Percentiles rank a stretch among this genome's conserved stretches.
phyloP scores from a whole-genome alignment of 2,329 filamentous ascomycete genomes.

The Magnaporthiopsis poae region DNA sequence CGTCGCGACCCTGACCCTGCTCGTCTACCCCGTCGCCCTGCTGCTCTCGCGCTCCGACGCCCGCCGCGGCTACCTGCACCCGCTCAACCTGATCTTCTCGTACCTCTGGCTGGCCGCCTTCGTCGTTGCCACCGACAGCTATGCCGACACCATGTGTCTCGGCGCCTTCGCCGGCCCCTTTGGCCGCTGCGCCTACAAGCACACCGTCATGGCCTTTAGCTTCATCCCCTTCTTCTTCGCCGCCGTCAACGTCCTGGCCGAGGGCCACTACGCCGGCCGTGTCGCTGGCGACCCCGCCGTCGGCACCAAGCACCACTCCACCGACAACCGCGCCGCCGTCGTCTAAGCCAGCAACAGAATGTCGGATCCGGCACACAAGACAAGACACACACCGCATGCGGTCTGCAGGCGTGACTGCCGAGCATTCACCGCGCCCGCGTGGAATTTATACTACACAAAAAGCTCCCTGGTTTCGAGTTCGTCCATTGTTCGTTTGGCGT shows the following conservation, averaged over 20 bases:
- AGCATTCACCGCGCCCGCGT: too few species aligned
- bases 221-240: conserved; percentile 7
- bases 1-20: conserved; percentile 3
- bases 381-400: too few species aligned
- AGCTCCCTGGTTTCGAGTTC: too few species aligned
- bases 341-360: not conserved
- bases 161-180: not conserved
- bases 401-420: too few species aligned
- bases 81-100: conserved; percentile 7
- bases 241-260: not conserved
- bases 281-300: not conserved
- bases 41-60: conserved; percentile 3
- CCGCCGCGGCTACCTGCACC: conserved; percentile 5
- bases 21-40: conserved; percentile 6
- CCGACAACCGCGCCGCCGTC: not conserved
- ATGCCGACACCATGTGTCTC: not conserved
- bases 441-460: too few species aligned
- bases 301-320: not conserved
- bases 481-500: too few species aligned
- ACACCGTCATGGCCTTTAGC: conserved; percentile 7
- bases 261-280: not conserved
- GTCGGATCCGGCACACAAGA: too few species aligned
- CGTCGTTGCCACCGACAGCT: conserved; percentile 4
- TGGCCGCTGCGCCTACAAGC: conserved; percentile 5
- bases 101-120: conserved; percentile 8